Evolutionary conservation across 2,329 filamentous ascomycete species (phyloP), one percentile per base, ranked within the genome.

Genomic region (Emergomyces pasteurianus): DNA sequence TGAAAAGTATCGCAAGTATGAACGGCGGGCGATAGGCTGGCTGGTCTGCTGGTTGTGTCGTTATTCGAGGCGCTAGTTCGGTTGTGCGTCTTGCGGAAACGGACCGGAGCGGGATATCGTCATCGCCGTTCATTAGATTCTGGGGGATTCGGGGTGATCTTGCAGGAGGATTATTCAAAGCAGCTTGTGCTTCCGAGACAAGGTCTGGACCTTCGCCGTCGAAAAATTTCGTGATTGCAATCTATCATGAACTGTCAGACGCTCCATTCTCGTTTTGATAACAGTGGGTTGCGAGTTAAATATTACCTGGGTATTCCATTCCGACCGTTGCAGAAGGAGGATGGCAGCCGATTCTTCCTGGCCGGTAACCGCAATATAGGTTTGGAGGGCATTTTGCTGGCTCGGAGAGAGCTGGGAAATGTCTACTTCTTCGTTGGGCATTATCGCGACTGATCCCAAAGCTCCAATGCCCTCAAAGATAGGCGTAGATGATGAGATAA

Each of bases 221-320:
- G 73, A 96, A 99, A 83, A 97, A 97, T 71, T 95, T 95, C 65
- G 94, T 85, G 65, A 99, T 92, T 61, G 94, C 92, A 68, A 97
- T 96, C 87, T 96, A 71, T 38, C 36, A n/a, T 34, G n/a, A 43
- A 59, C 14, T 49, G 43, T 8, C 46, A 12, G 50, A 34, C 46
- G 8, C 40, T 47, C 21, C 26, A 10, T 21, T 34, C 26, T 34
- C 16, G 12, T 6, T 42, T 16, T n/a, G 47, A 64, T 55, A 16
- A 21, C 3, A 38, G 16, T 31, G 52, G 31, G 40, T n/a, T 28
- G 49, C 34, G 47, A 47, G 53, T 8, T 8, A 23, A 53, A 14
- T 18, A 52, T 43, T 74, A 91, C 89, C 79, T 92, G 89, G 0
- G 96, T 88, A 71, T 97, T 99, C 94, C 94, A 99, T 79, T 97